Base-by-base conservation (phyloP, 805 yeast genomes). In the Scheffersomyces stipitis region DNA sequence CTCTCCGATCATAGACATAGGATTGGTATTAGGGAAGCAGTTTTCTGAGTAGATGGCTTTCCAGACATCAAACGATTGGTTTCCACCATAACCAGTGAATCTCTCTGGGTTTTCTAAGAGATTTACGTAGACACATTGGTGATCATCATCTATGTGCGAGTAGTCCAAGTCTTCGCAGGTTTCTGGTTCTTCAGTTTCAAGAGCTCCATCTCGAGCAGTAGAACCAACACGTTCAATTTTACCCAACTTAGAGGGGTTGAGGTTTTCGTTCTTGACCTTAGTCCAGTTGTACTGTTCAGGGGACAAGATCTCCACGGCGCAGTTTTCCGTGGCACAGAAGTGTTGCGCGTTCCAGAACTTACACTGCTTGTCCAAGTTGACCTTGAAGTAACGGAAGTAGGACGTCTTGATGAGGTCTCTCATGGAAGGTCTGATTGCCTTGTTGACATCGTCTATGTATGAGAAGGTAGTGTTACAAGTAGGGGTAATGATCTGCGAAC, bases 41-140 rank as follows among this genome's bases (percentile, higher is more conserved):
- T 90, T 90, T 51, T 93, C 96, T 29, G 79, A 81, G 61, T 93
- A 93, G 18, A 93, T 89, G 46, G 95, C 87, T 28, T 79, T 72
- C 99, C 99, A 93, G 31, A 93, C 87, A 56, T 84, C 88, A 48
- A 83, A 80, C 15, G 96, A 87, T 53, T 93, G 96, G 34, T 82
- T 80, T 20, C 99, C 99, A 22, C 89, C 85, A 55, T 93, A 93
- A 0, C 99, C 99, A 0, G 99, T 95, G 66, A 86, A 93, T 52
- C 98, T 73, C 62, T 93, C 99, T 1, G 96, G 96, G 55, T 95
- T 95, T 37, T 85, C 86, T 15, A 83, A 71, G 38, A 93, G 73
- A 52, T 90, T 88, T 18, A 93, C 96, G 51, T 83, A 83, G 1
- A 88, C 96, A 37, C 89, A 81, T 42, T 80, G 75, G 49, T 79